Base-by-base conservation (phyloP, 306 rosid genomes). In the Cucumis cinereus region DNA sequence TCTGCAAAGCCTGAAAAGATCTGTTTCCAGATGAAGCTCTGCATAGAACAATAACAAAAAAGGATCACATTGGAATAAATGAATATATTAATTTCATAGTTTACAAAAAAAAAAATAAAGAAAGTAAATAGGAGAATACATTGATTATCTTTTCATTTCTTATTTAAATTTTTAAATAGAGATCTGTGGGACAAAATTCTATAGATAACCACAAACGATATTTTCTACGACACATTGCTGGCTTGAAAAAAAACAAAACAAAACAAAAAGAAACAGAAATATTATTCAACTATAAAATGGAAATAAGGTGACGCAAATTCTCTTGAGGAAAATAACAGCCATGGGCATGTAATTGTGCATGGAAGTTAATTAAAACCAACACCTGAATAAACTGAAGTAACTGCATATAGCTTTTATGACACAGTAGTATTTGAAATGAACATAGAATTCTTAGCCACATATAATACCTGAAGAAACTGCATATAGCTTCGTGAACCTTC, bases 391-490 rank as follows among this genome's bases (percentile, higher is more conserved):
- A 22, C 98, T 91, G 86, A 90, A 91, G 90, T 90, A 94, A 86
- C 98, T 87, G 53, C 89, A 68, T 73, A 87, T 81, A 85, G 98
- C 97, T 84, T 91, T 96, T 45, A 45, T 4, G 5, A 45, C 52
- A 45, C 17, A 43, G 49, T 12, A 3, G 17, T 45, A 45, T 45
- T 45, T 45, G 52, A 45, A 45, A 12, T 3, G 52, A 13, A 45
- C 33, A 68, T 12, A 22, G n/a, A 23, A 64, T 47, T 40, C 20
- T 58, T 24, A 1, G 23, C n/a, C 26, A 75, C 57, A 47, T 23
- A 41, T 72, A 41, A 75, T 85, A 94, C 97, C 98, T 90, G 85
- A 90, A 94, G 89, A 94, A 94, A 86, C 98, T 88, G 54, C 90
- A 69, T 73, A 88, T 81, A 85, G 98, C 97, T 84, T 91, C 97